These are phyloP conservation scores for Glycine tomentella DNA, from an alignment of 306 rosid species.

Conservation along the genomic window DNA sequence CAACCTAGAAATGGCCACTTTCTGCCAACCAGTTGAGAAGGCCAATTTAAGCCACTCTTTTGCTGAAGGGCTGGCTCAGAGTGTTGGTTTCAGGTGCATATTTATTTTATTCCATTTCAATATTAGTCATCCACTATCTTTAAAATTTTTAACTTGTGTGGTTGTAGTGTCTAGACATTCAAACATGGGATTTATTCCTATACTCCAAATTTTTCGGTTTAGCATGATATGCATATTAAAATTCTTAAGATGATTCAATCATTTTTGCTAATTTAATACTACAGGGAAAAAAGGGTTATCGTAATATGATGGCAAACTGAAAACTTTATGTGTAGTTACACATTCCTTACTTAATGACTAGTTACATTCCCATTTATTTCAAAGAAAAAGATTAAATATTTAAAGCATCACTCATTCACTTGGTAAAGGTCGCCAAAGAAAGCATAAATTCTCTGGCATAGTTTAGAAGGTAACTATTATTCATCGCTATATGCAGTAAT, in stretches of 20 bases:
- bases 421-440: not conserved
- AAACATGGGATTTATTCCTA: not conserved
- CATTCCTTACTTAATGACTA: not conserved
- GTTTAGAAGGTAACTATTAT: constrained; percentile 7
- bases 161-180: not conserved
- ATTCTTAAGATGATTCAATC: no score
- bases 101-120: constrained; percentile 32
- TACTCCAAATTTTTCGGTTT: not conserved
- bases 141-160: not conserved
- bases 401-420: not conserved
- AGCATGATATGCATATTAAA: no score
- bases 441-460: not conserved
- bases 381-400: not conserved
- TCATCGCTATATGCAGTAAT: constrained; percentile 62
- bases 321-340: not conserved
- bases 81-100: constrained; percentile 81
- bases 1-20: constrained; percentile 77
- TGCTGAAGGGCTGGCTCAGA: constrained; percentile 84
- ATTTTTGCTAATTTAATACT: no score
- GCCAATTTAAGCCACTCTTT: constrained; percentile 87
- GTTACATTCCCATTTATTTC: not conserved
- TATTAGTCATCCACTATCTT: constrained; percentile 6
- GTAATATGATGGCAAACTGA: constrained; percentile 14
- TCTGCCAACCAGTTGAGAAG: constrained; percentile 83
- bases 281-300: no score